Base-by-base conservation (phyloP, 768 basidiomycete genomes). In the Rhizopogon roseolus region DNA sequence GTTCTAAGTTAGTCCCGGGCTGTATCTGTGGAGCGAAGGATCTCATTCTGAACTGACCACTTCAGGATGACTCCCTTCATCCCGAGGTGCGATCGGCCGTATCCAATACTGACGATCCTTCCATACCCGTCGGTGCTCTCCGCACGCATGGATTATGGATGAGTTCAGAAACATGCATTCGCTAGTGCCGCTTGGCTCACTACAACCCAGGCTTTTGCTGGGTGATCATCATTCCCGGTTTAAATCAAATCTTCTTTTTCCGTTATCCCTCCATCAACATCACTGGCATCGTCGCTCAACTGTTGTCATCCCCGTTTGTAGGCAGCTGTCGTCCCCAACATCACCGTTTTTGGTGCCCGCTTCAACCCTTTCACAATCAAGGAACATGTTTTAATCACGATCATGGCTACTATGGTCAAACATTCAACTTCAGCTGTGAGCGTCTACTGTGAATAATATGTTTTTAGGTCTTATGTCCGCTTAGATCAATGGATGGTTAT, bases 231-330 rank as follows among this genome's bases (percentile, higher is more conserved):
- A 72, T 86, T 38, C 81, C 85, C 1, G 82, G 84, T 41, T 74
- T 86, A 71, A 86, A 86, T 64, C 84, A 85, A 61, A 85, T 85
- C 69, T 86, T 85, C 71, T 82, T 77, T 65, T 78, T 85, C 60
- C 77, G 84, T 36, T 85, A 78, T 63, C 84, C 83, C 7, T 62
- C 66, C 40, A 62, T 67, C 54, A 59, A 48, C 36, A 57, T 71
- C 8, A 53, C 16, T 5, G 41, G 54, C 44, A 53, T 88, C 55
- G 84, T 88, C 25, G 84, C 85, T 2, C 54, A 55, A 37, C 17
- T 55, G 2, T 22, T 55, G 5, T 44, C 52, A 10, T 55, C 22
- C 8, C 28, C 76, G 81, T 36, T 64, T 73, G 1, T 84, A 81
- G 76, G 84, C 83, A 32, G 71, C 77, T n/a, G 66, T 80, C 27